phyloP scores from a whole-genome alignment of 306 rosid genomes.

The Prunus campanulata region DNA sequence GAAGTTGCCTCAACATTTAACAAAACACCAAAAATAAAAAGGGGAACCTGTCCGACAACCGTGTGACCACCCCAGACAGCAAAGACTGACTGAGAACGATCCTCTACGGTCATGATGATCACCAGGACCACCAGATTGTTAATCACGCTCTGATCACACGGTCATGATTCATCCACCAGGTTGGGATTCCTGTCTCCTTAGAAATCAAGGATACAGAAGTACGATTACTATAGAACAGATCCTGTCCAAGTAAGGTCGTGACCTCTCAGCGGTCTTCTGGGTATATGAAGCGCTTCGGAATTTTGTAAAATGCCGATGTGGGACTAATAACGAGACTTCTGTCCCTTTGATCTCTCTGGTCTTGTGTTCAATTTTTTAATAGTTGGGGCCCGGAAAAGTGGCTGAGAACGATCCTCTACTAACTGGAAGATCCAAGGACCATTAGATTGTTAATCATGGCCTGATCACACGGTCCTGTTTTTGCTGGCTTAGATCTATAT shows the following conservation, averaged over 20 bases:
- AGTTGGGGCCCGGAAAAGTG: background rate
- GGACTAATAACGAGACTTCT: background rate
- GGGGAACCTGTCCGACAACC: conserved; percentile 10
- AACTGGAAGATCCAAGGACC: background rate
- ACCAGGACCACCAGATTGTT: background rate
- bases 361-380: too few species aligned
- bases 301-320: background rate
- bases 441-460: conserved; percentile 5
- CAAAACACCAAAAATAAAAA: background rate
- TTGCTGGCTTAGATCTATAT: background rate
- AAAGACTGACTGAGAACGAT: conserved; percentile 1
- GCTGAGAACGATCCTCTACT: conserved; percentile 16
- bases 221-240: conserved; percentile 27
- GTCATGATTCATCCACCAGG: conserved; percentile 21
- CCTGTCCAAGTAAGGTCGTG: conserved; percentile 30
- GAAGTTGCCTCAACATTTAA: conserved; percentile 25
- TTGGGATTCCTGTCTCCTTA: conserved; percentile 19
- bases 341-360: background rate
- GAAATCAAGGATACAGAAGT: conserved; percentile 21
- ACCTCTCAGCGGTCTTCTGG: rapidly evolving
- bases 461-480: background rate
- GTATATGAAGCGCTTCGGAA: background rate
- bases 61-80: background rate
- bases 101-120: background rate
- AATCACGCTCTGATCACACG: conserved; percentile 22